Evolutionary conservation across 2,329 filamentous ascomycete genomes (phyloP).

Genomic region (Ascochyta koolunga): DNA sequence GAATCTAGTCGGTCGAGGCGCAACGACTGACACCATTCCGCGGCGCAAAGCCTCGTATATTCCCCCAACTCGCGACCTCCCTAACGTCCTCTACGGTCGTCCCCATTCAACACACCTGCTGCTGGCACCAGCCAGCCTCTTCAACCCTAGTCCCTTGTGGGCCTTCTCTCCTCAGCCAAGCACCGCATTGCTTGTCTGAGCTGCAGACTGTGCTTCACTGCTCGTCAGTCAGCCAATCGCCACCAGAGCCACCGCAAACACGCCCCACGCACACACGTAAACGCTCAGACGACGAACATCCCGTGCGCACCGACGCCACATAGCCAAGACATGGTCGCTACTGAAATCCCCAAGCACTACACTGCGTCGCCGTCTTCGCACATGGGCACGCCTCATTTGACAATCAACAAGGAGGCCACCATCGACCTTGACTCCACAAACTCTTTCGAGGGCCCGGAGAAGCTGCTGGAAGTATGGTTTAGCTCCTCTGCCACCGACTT

Average conservation of each 20-base stretch:
- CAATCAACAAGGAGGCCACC: slow-evolving; percentile 94
- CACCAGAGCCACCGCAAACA: background rate
- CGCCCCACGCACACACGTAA: slow-evolving; percentile 21
- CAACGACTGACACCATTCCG: slow-evolving; percentile 81
- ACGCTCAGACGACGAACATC: slow-evolving; percentile 11
- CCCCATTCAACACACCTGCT: slow-evolving; percentile 58
- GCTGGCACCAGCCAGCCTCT: slow-evolving; percentile 88
- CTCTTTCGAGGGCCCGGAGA: slow-evolving; percentile 98
- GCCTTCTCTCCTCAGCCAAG: slow-evolving; percentile 97
- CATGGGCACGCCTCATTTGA: slow-evolving; percentile 84
- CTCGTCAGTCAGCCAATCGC: slow-evolving; percentile 35
- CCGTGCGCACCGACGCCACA: slow-evolving; percentile 32
- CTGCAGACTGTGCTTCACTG: slow-evolving; percentile 93
- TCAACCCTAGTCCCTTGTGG: slow-evolving; percentile 68
- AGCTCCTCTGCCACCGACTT: slow-evolving; percentile 76
- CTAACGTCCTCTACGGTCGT: slow-evolving; percentile 80
- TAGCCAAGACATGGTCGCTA: slow-evolving; percentile 76
- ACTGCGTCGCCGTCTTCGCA: slow-evolving; percentile 79
- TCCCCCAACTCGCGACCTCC: slow-evolving; percentile 85
- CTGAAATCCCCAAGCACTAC: slow-evolving; percentile 79
- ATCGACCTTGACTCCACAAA: slow-evolving; percentile 92
- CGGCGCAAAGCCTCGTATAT: slow-evolving; percentile 81
- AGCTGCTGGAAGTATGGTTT: slow-evolving; percentile 98
- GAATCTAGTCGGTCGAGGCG: slow-evolving; percentile 72
- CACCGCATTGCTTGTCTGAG: slow-evolving; percentile 95